phyloP scores from a whole-genome alignment of 345 rosid genomes.

The Eucalyptus tenuipes region DNA sequence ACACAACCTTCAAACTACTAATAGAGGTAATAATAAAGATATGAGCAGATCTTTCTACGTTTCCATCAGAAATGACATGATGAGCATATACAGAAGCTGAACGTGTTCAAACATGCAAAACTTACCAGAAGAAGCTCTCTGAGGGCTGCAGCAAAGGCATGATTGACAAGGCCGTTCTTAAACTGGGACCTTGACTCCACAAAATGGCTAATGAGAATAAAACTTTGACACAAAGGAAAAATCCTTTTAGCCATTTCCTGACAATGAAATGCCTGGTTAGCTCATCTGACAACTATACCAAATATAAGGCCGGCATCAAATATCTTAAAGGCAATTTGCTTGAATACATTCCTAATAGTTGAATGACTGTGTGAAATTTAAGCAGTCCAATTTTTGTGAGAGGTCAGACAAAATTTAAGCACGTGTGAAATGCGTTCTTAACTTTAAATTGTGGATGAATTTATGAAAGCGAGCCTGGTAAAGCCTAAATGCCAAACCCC shows the following conservation, averaged over 20 bases:
- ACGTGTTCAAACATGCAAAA: not conserved
- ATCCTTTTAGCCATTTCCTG: constrained; percentile 86
- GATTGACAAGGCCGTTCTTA: constrained; percentile 92
- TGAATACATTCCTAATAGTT: not conserved
- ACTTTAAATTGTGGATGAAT: not conserved
- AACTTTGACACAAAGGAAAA: constrained; percentile 80
- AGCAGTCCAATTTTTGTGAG: not conserved
- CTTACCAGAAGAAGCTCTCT: constrained; percentile 87
- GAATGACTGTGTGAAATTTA: not conserved
- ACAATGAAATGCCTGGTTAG: not conserved
- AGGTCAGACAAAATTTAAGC: not conserved
- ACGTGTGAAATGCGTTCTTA: not conserved
- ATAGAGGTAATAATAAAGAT: not conserved
- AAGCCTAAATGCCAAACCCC: not conserved
- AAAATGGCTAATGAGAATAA: constrained; percentile 76
- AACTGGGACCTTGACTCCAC: constrained; percentile 94
- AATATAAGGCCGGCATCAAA: not conserved
- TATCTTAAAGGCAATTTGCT: not conserved
- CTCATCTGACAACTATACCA: not conserved
- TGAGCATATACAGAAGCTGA: not conserved
- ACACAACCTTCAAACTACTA: not conserved
- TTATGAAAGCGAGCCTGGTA: not conserved
- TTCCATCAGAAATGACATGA: not conserved
- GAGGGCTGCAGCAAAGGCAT: constrained; percentile 93
- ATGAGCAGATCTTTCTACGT: not conserved